Evolutionary conservation across 2,329 filamentous ascomycete genomes (phyloP).

Genomic region (Fusarium lateritium): DNA sequence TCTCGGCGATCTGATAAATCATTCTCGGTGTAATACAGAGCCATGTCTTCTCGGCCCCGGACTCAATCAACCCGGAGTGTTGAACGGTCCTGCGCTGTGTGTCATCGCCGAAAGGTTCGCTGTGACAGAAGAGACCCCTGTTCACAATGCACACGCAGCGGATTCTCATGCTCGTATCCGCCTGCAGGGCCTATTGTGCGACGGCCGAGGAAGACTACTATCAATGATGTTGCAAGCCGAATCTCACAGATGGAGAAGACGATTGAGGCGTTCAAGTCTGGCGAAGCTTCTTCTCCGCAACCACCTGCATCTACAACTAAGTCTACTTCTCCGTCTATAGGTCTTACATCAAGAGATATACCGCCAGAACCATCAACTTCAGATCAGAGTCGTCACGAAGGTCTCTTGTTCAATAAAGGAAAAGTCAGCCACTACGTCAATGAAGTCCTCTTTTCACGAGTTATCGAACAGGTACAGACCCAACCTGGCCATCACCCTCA

Average conservation of each 20-base stretch:
- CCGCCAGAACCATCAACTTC: neutral
- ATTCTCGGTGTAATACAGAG: conserved; percentile 1
- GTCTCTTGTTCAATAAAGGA: conserved; percentile 53
- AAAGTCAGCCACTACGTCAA: conserved; percentile 56
- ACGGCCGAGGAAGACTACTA: conserved; percentile 50
- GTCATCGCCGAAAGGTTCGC: conserved; percentile 73
- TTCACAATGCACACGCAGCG: conserved; percentile 73
- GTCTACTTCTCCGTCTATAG: neutral
- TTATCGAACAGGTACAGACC: conserved; percentile 53
- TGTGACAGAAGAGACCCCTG: conserved; percentile 81
- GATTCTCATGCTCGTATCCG: conserved; percentile 52
- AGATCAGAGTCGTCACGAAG: conserved; percentile 6
- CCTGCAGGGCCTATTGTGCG: conserved; percentile 45
- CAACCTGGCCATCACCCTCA: accelerated
- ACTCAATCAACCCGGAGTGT: conserved; percentile 13
- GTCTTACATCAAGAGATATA: neutral
- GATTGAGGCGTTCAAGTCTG: conserved; percentile 29
- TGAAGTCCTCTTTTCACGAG: conserved; percentile 54
- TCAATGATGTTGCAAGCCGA: conserved; percentile 54
- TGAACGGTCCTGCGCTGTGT: conserved; percentile 58
- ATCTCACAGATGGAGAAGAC: conserved; percentile 55
- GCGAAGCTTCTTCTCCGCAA: conserved; percentile 15
- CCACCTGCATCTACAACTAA: neutral
- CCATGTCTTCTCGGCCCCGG: conserved; percentile 33
- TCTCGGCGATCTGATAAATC: neutral